Base-by-base conservation (phyloP, 306 rosid species). In the Quercus parvula region DNA sequence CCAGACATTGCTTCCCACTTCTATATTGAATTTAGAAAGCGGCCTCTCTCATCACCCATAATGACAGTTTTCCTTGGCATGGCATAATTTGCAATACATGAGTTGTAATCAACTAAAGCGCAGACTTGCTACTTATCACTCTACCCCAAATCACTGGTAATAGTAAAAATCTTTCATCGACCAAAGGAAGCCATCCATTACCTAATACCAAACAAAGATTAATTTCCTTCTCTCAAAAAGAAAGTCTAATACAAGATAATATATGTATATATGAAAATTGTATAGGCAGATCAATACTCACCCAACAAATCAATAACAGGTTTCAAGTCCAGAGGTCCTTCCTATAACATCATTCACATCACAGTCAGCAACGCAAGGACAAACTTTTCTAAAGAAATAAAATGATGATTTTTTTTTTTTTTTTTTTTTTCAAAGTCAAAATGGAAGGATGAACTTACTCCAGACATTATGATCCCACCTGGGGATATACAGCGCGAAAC, bases 31-130 rank as follows among this genome's bases (percentile, higher is more conserved):
- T 41, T 41, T 58, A 78, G n/a, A 81, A 90, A 84, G 77, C 83
- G 70, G 62, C 92, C 83, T 78, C 86, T 85, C 82, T 87, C 94
- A 74, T 90, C 91, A 63, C 97, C 98, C 71, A 90, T 92, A 64
- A 94, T 85, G 78, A 88, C 72, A 5, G 97, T 88, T 79, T 90
- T 93, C 83, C 30, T 68, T 5, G 94, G 92, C 92, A 94, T 86
- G 78, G 92, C 46, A 41, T 8, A 41, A 41, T 41, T 41, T 41
- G 46, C 3, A 41, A 41, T 8, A 41, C 41, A 6, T 44, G 62
- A 85, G 19, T 67, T 27, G 5, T 17, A 28, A 81, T 17, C 64
- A 61, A 77, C 24, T 4, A 17, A 51, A 70, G 72, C 56, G 70
- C 3, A 5, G 6, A 68, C 70, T 74, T 67, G 69, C 31, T n/a